Evolutionary conservation across 192 early-diverging fungal genomes (phyloP).

Genomic region (Rhizoclosmatium sp.): DNA sequence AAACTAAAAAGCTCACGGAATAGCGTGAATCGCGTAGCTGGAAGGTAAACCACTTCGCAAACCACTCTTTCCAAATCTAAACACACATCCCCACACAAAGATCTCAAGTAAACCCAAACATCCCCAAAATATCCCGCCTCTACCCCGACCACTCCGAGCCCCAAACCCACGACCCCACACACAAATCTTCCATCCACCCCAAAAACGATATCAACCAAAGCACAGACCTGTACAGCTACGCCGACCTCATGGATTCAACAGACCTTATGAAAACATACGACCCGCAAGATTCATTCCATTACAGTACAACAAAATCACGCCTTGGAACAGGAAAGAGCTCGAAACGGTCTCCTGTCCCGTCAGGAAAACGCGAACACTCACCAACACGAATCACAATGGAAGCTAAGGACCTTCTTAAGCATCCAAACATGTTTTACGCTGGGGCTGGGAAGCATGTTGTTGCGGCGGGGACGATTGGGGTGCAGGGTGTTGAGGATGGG

Average conservation of each 20-base stretch:
- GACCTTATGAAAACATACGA: background rate
- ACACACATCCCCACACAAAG: background rate
- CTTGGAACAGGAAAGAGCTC: background rate
- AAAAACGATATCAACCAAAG: background rate
- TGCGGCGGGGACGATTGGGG: background rate
- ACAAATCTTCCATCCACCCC: background rate
- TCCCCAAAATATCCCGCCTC: constrained; percentile 27
- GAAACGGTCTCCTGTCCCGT: background rate
- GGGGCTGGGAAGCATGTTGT: background rate
- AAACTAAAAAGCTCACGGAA: constrained; percentile 4
- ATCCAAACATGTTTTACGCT: background rate
- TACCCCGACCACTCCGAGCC: background rate
- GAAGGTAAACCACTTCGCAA: background rate
- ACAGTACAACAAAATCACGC: too few species aligned
- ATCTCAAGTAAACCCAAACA: background rate
- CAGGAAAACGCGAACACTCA: background rate
- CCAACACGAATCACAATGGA: background rate
- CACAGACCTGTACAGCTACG: background rate
- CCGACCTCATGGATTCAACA: background rate
- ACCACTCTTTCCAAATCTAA: background rate
- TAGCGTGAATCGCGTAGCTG: background rate
- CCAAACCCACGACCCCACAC: background rate
- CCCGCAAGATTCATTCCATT: background rate
- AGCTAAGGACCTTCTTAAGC: background rate
- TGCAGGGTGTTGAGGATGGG: background rate